A percentile compares a stretch with the other conserved stretches of the same genome.
Evolutionary conservation across 441 rosid genomes (phyloP).

Genomic region (Adansonia gregorii): DNA sequence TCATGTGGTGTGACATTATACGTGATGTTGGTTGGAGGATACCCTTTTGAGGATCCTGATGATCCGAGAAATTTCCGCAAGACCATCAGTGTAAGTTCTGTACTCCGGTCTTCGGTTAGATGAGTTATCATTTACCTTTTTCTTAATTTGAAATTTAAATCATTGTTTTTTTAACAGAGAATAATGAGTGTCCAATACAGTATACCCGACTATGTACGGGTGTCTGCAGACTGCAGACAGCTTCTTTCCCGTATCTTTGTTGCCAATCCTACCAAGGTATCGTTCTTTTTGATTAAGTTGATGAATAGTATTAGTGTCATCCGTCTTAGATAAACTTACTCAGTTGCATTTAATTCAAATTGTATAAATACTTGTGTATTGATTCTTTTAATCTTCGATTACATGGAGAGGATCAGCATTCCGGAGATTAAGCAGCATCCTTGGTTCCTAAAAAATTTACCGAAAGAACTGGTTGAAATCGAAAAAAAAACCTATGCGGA

Average conservation of each 20-base stretch:
- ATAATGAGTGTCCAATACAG: constrained; percentile 63
- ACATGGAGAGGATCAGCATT: constrained; percentile 57
- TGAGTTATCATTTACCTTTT: not conserved
- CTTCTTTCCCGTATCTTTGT: constrained; percentile 67
- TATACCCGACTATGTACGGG: constrained; percentile 64
- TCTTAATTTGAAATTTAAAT: not conserved
- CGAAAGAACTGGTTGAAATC: constrained; percentile 56
- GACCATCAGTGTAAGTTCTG: constrained; percentile 58
- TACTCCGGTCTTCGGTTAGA: not conserved
- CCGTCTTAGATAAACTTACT: not conserved
- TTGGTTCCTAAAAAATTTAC: constrained; percentile 66
- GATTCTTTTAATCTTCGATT: constrained; percentile 21
- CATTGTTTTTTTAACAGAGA: constrained; percentile 44
- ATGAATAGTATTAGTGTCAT: too few species aligned
- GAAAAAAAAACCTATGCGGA: constrained; percentile 49
- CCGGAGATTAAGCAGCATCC: constrained; percentile 70
- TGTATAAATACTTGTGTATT: not conserved
- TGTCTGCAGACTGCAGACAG: constrained; percentile 60
- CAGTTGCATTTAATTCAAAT: not conserved
- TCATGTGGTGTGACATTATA: constrained; percentile 76
- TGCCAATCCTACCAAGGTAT: constrained; percentile 65
- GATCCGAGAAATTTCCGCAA: constrained; percentile 75
- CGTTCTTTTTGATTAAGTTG: too few species aligned
- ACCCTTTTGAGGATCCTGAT: constrained; percentile 75
- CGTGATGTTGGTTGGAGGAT: constrained; percentile 74